These are phyloP conservation scores for Cudoniella acicularis DNA, from an alignment of 495 filamentous ascomycete species.

Conservation along the genomic window DNA sequence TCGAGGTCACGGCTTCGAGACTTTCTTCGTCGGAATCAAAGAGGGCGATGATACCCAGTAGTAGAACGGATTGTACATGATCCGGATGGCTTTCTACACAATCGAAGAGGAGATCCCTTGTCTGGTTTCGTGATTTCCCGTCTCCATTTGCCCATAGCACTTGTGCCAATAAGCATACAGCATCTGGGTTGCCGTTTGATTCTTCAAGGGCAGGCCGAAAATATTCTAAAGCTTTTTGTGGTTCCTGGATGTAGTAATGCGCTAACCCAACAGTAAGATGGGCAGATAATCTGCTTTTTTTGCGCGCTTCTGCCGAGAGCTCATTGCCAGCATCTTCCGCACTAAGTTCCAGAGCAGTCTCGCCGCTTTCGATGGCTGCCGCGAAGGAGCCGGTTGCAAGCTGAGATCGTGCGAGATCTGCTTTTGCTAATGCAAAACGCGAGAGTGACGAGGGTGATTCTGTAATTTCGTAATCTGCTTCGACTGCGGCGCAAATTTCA, in stretches of 20 bases:
- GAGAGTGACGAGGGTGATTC: constrained; percentile 70
- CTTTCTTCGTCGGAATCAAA: constrained; percentile 75
- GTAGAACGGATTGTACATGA: constrained; percentile 71
- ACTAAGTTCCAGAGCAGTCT: constrained; percentile 67
- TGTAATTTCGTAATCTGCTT: constrained; percentile 76
- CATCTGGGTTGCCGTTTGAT: constrained; percentile 72
- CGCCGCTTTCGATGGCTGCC: constrained; percentile 67
- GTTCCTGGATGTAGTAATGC: constrained; percentile 61
- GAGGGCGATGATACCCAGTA: constrained; percentile 79
- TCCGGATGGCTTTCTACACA: constrained; percentile 65
- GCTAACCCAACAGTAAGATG: constrained; percentile 85
- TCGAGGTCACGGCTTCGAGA: constrained; percentile 73
- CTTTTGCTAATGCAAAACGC: constrained; percentile 77
- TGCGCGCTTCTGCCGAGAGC: constrained; percentile 47
- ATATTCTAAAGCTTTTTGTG: constrained; percentile 66
- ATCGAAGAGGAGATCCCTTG: constrained; percentile 75
- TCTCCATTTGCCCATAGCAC: constrained; percentile 89
- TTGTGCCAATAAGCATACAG: constrained; percentile 82
- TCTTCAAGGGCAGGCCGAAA: constrained; percentile 82
- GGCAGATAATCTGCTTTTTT: constrained; percentile 71
- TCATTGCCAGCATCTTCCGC: constrained; percentile 54
- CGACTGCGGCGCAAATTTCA: constrained; percentile 61
- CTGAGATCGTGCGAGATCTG: constrained; percentile 76
- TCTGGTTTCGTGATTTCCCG: constrained; percentile 66
- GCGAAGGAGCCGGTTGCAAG: constrained; percentile 63